Percentiles rank a stretch among this genome's conserved stretches.
Conservation (phyloP, 495 filamentous ascomycete species). For the Tuber aestivum region DNA sequence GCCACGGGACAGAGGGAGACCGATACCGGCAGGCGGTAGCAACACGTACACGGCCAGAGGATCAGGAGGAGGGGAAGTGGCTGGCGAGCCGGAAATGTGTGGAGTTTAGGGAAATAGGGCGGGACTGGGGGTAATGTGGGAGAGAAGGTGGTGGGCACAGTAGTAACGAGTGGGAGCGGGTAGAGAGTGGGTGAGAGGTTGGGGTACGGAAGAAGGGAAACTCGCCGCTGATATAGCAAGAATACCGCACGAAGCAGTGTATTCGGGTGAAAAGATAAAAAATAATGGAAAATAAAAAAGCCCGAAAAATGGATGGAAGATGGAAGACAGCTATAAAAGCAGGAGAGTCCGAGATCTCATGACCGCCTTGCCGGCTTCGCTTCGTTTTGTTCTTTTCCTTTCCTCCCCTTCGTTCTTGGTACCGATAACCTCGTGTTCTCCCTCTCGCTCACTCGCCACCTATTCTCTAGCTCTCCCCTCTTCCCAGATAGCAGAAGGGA, state of each 20-base stretch:
- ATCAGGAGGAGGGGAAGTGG: conserved; percentile 9
- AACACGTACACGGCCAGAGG: conserved; percentile 15
- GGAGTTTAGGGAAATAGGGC: conserved; percentile 6
- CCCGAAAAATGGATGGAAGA: not conserved
- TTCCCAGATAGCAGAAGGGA: not conserved
- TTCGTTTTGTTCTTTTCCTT: conserved; percentile 18
- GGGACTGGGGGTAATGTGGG: conserved; percentile 3
- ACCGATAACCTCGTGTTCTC: conserved; percentile 7
- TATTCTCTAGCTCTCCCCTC: not conserved
- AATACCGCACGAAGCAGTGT: not conserved
- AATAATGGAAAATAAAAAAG: not conserved
- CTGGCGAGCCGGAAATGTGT: conserved; percentile 14
- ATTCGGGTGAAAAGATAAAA: too few relatives aligned
- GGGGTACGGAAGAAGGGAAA: conserved; percentile 17
- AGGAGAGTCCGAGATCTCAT: conserved; percentile 30
- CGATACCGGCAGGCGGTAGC: conserved; percentile 16
- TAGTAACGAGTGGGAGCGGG: conserved; percentile 4
- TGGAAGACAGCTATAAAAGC: not conserved
- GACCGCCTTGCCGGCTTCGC: conserved; percentile 21
- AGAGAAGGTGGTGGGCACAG: conserved; percentile 16
- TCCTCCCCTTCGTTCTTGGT: conserved; percentile 5
- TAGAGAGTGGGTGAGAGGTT: conserved; percentile 10
- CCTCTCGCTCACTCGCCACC: not conserved
- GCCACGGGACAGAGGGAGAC: conserved; percentile 11
- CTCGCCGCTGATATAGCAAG: not conserved